Evolutionary conservation across 1,139 yeast genomes (phyloP).

Genomic region (Kurtzmaniella natalensis): DNA sequence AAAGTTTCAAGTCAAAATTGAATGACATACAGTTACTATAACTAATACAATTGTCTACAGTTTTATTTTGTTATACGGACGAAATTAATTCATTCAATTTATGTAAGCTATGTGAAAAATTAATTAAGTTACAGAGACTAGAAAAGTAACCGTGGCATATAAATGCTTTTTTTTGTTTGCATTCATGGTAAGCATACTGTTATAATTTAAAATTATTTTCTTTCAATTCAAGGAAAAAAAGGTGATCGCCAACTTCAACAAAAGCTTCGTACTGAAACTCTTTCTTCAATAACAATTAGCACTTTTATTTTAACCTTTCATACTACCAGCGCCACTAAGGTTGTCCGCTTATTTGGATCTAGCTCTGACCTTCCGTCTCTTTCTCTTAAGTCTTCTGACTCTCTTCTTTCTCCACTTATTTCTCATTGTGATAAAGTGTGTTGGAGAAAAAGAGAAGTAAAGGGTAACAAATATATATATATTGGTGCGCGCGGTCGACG

Average conservation of each 20-base stretch:
- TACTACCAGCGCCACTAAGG: no score
- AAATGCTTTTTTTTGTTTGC: no score
- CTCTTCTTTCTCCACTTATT: conserved; percentile 99
- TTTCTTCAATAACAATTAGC: no score
- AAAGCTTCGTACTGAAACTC: no score
- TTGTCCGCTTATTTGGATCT: conserved; percentile 87
- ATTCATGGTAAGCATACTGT: no score
- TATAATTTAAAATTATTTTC: no score
- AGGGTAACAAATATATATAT: conserved; percentile 7
- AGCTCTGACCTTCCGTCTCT: conserved; percentile 99
- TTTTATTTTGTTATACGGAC: conserved; percentile 1
- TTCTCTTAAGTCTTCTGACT: conserved; percentile 99
- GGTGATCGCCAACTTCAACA: no score
- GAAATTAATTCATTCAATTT: conserved; percentile 1
- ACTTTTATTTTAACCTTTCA: no score
- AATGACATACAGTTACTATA: no score
- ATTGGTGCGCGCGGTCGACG: conserved; percentile 5
- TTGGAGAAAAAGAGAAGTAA: conserved; percentile 14
- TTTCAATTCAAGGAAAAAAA: no score
- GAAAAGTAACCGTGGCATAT: conserved; percentile 3
- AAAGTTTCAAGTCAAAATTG: no score
- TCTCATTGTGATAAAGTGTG: conserved; percentile 57
- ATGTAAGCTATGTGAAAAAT: background rate
- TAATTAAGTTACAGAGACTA: conserved; percentile 1
- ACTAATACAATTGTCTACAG: no score